phyloP scores from a whole-genome alignment of 2,329 filamentous ascomycete species.

The Paecilomyces niveus region DNA sequence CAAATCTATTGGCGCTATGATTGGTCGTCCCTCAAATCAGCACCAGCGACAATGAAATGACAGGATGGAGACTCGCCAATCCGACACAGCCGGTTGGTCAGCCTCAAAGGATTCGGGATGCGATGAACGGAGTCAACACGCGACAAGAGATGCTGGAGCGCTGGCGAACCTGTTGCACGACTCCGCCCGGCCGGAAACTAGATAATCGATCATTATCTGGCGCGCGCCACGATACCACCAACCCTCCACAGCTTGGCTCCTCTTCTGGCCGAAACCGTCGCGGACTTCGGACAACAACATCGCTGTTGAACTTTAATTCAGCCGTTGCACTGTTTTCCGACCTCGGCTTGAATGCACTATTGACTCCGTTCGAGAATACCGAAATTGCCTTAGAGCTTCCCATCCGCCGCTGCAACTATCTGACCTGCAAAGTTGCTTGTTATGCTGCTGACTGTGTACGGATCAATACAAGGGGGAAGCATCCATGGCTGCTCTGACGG shows the following conservation, averaged over 20 bases:
- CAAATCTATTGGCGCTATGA: background rate
- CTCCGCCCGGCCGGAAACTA: background rate
- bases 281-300: background rate
- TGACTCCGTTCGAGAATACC: background rate
- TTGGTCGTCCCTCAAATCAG: background rate
- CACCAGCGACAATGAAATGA: background rate
- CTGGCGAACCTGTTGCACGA: background rate
- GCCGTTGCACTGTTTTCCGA: background rate
- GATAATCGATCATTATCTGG: background rate
- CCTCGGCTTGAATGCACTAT: background rate
- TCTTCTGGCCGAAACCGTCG: background rate
- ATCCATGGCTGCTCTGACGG: background rate
- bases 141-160: background rate
- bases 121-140: background rate
- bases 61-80: background rate
- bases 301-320: background rate
- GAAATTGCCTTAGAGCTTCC: background rate
- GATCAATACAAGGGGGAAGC: background rate
- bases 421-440: background rate
- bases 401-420: background rate
- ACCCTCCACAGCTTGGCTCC: background rate
- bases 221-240: background rate
- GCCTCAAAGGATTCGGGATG: background rate
- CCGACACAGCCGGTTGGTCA: background rate
- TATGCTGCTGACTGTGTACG: background rate